Conservation (phyloP, 83 land plant species). For the Thuja plicata region DNA sequence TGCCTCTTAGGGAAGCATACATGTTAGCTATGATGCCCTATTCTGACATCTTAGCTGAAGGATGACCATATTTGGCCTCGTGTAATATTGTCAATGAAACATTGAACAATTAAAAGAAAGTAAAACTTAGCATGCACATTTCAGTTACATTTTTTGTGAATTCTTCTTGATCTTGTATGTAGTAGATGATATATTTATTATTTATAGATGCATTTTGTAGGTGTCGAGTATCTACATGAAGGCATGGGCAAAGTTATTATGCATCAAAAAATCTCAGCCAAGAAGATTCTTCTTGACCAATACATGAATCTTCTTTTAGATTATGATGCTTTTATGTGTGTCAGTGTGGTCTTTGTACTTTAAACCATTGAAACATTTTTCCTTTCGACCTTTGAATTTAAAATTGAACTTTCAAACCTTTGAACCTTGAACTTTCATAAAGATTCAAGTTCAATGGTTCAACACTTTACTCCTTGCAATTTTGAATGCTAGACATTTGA, state of each 20-base stretch:
- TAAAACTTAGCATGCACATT: background rate
- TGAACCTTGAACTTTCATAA: no score
- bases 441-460: no score
- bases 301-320: constrained; percentile 51
- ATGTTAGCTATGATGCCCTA: background rate
- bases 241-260: constrained; percentile 37
- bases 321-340: no score
- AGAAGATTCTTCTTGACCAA: constrained; percentile 71
- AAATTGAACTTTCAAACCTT: no score
- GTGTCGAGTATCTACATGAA: constrained; percentile 52
- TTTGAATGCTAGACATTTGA: no score
- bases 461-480: no score
- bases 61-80: background rate
- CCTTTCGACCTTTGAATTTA: no score
- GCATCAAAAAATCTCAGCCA: constrained; percentile 67
- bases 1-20: background rate
- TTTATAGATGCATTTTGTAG: constrained; percentile 25
- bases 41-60: background rate
- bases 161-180: background rate
- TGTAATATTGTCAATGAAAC: background rate
- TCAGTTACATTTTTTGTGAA: background rate
- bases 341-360: no score
- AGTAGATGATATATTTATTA: background rate
- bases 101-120: background rate
- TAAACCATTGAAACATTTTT: no score